Base-by-base conservation (phyloP, 257 asterid genomes). In the Oldenlandia corymbosa region DNA sequence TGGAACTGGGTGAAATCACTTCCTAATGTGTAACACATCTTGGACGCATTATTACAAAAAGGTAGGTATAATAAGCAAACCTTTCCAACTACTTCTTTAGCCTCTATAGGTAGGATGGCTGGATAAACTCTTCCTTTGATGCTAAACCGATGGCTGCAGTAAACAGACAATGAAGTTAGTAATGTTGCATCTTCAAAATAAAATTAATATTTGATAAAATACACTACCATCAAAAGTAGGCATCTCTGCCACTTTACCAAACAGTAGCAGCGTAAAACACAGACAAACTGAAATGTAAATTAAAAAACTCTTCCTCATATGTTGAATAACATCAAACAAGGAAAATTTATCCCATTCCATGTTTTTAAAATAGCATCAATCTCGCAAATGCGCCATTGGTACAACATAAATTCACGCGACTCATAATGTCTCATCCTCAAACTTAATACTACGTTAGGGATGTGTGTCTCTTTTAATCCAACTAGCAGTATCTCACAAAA, bases 51-150 rank as follows among this genome's bases (percentile, higher is more conserved):
- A 53, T 13, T 13, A 59, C 14, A 39, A 64, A 18, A 12, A 46
- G 31, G 30, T 52, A 24, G 16, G 45, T 30, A 52, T 43, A 39
- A 62, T 16, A 23, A 64, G 75, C 81, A 47, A 65, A 90, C 94
- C 97, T 67, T 80, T 61, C 97, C 97, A 21, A 28, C 18, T 62
- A 87, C 95, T 82, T 82, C 58, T 59, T 75, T 80, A 48, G 78
- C 68, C 76, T 89, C 75, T 42, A 74, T 76, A 0, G 95, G 95
- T 48, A 84, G 41, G 51, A 90, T 90, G 42, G 97, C 97, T 48
- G 95, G 97, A 75, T 90, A 90, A 64, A 90, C 95, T 21, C 90
- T 78, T 13, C 75, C 94, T 79, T 79, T 81, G 89, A 89, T 80
- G 78, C 95, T 84, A 71, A 79, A 86, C 78, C 97, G 80, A 50